Conservation (phyloP, 2,329 filamentous ascomycete species). For the Aspergillus piperis region DNA sequence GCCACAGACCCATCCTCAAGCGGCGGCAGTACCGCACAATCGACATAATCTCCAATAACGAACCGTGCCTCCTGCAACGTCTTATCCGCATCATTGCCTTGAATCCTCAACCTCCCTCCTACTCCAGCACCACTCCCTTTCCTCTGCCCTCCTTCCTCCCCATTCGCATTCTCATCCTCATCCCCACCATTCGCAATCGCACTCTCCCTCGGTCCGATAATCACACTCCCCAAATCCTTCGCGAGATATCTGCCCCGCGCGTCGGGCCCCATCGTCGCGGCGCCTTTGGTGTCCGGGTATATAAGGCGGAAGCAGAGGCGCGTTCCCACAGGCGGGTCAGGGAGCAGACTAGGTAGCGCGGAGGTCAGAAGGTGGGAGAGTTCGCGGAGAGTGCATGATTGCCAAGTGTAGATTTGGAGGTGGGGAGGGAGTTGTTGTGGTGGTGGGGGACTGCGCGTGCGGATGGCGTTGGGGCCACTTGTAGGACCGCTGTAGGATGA, state of each 20-base stretch:
- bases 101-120: slow-evolving; percentile 36
- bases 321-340: slow-evolving; percentile 74
- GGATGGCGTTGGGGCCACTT: slow-evolving; percentile 45
- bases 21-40: slow-evolving; percentile 77
- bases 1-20: slow-evolving; percentile 72
- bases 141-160: too few relatives aligned
- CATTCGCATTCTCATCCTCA: slow-evolving; percentile 36
- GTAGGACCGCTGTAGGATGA: slow-evolving; percentile 26
- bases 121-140: neutral
- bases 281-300: slow-evolving; percentile 69
- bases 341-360: slow-evolving; percentile 68
- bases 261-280: slow-evolving; percentile 39
- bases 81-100: slow-evolving; percentile 66
- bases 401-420: slow-evolving; percentile 84
- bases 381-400: slow-evolving; percentile 76
- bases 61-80: slow-evolving; percentile 77
- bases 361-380: slow-evolving; percentile 74
- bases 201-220: slow-evolving; percentile 59
- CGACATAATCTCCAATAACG: slow-evolving; percentile 85
- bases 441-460: slow-evolving; percentile 47
- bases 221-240: slow-evolving; percentile 80
- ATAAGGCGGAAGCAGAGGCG: slow-evolving; percentile 85
- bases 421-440: slow-evolving; percentile 57
- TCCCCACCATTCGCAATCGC: slow-evolving; percentile 30
- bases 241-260: slow-evolving; percentile 66